Evolutionary conservation across 805 yeast species (phyloP), one percentile per base, ranked within the genome.

Genomic region (Lachancea mirantina): DNA sequence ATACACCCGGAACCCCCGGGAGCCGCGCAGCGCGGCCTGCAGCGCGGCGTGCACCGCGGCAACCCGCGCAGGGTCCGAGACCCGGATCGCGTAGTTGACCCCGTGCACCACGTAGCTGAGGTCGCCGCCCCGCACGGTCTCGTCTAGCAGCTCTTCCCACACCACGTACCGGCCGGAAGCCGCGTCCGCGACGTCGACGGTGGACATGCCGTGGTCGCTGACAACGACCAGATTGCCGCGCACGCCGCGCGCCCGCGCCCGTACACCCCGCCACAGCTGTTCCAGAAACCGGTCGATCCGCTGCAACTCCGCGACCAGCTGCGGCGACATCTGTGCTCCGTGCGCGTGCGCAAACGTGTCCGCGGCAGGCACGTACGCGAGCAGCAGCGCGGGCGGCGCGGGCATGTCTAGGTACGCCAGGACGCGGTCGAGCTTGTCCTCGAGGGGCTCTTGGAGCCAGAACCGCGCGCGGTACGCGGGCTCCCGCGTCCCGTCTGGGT

Each of bases 171-270:
- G 54, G 39, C 95, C 61, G n/a, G n/a, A n/a, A n/a, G n/a, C n/a
- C 8, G 76, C 72, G 41, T 76, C 38, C 6, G 42, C 37, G 19
- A 40, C 71, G 1, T 84, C 70, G 1, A 94, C 81, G 5, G 95
- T 89, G 0, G 94, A 79, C 95, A 85, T 87, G 8, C 96, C 96
- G 53, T 87, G 96, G 55, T 88, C 96, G 27, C 95, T 83, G 3
- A 88, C 81, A 26, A 88, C 61, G 0, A 89, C 59, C 14, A 88
- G 58, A 52, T 89, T 88, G 13, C 81, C 82, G 25, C 84, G 67
- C 14, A 75, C 66, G 0, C 69, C 59, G 38, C 85, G 59, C 43
- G 81, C 76, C 35, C 95, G 64, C 13, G 52, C 48, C 1, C 49
- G 38, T 14, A 88, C 45, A 6, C 71, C 78, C 16, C 57, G 40